Evolutionary conservation across 176 grass and related monocot genomes (phyloP).

Genomic region (Musa itinerans): DNA sequence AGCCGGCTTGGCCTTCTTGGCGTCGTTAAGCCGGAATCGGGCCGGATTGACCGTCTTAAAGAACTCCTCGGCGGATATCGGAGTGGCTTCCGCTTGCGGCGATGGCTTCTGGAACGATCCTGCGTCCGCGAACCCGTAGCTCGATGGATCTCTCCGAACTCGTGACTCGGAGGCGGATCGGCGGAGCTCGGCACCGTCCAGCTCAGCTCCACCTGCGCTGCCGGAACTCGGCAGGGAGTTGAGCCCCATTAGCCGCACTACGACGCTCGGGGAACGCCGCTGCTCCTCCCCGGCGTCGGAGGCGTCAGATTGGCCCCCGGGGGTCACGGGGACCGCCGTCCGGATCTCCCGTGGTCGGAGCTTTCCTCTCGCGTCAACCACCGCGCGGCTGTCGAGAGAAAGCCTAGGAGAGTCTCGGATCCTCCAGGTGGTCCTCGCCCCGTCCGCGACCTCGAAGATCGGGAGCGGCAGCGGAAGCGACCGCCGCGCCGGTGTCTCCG

Average conservation of each 20-base stretch:
- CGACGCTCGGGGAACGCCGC: slow-evolving; percentile 69
- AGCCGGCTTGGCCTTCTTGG: not conserved
- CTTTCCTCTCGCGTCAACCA: slow-evolving; percentile 50
- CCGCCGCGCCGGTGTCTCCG: slow-evolving; percentile 23
- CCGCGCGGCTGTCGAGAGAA: slow-evolving; percentile 81
- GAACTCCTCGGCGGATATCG: slow-evolving; percentile 3
- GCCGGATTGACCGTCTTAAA: not conserved
- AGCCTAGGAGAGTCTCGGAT: slow-evolving; percentile 52
- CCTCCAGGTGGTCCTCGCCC: slow-evolving; percentile 7
- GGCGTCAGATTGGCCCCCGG: slow-evolving; percentile 13
- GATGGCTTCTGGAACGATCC: slow-evolving; percentile 32
- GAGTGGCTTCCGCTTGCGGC: not conserved
- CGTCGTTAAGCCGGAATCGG: slow-evolving; percentile 5
- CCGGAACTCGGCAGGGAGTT: slow-evolving; percentile 37
- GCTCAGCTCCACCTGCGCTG: not conserved
- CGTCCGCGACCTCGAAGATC: slow-evolving; percentile 15
- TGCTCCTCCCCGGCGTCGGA: slow-evolving; percentile 32
- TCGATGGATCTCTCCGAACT: slow-evolving; percentile 38
- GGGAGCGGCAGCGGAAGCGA: slow-evolving; percentile 39
- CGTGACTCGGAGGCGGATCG: slow-evolving; percentile 76
- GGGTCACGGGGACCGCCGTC: slow-evolving; percentile 7
- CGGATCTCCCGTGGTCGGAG: slow-evolving; percentile 67
- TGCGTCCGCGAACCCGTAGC: slow-evolving; percentile 52
- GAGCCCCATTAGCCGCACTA: slow-evolving; percentile 88
- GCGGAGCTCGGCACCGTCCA: slow-evolving; percentile 34